Percentiles rank a stretch among this genome's conserved stretches.
Conservation (phyloP, 2,329 filamentous ascomycete species). For the Neonectria magnoliae region DNA sequence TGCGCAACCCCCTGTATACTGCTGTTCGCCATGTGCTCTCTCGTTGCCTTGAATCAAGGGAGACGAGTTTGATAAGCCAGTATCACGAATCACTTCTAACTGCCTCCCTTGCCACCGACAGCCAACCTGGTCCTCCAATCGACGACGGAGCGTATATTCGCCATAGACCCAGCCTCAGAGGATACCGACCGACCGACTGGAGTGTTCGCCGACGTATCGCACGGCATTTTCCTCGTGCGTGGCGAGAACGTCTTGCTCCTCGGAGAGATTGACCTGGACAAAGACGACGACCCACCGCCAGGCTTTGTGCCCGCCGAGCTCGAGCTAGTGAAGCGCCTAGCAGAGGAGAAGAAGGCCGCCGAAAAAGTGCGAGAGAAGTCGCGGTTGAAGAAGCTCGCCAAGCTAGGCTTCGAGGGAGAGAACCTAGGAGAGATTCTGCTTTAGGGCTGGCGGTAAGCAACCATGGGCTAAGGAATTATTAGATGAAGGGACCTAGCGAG, state of each 20-base stretch:
- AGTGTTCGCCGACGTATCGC: constrained; percentile 84
- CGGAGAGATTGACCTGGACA: constrained; percentile 96
- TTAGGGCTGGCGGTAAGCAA: constrained; percentile 45
- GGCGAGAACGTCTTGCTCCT: constrained; percentile 97
- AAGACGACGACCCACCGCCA: constrained; percentile 87
- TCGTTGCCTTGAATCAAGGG: neutral
- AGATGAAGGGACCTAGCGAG: constrained; percentile 1
- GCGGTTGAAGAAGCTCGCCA: constrained; percentile 75
- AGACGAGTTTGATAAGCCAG: neutral
- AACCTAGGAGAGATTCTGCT: constrained; percentile 79
- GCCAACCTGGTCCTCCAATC: constrained; percentile 96
- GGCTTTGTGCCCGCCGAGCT: constrained; percentile 74
- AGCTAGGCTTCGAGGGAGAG: constrained; percentile 89
- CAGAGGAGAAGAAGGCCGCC: constrained; percentile 74
- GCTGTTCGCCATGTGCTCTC: neutral
- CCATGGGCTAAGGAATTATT: constrained; percentile 6
- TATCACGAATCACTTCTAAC: constrained; percentile 24
- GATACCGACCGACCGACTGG: constrained; percentile 49
- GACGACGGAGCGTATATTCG: constrained; percentile 89
- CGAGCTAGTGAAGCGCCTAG: constrained; percentile 76
- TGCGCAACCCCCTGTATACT: constrained; percentile 4
- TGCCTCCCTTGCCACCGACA: constrained; percentile 48
- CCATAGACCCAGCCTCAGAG: constrained; percentile 57
- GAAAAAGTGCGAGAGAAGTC: constrained; percentile 80
- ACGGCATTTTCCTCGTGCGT: constrained; percentile 90